phyloP scores from a whole-genome alignment of 2,329 filamentous ascomycete species.

The Immersiporthe knoxdaviesiana region DNA sequence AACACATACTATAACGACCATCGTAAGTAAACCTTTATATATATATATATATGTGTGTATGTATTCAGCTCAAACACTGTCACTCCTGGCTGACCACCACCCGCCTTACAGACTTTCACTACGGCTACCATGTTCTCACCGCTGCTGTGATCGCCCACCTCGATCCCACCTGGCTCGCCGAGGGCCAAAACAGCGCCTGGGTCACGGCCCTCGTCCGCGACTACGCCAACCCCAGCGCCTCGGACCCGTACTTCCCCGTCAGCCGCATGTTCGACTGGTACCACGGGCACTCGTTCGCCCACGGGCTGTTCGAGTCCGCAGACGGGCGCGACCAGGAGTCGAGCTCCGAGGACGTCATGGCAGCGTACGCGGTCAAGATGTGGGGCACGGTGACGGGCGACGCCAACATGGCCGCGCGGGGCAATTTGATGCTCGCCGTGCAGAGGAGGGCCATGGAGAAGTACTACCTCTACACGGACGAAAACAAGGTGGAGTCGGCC shows the following conservation, averaged over 20 bases:
- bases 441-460: constrained; percentile 72
- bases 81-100: neutral
- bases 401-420: constrained; percentile 75
- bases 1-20: constrained; percentile 84
- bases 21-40: too few relatives aligned
- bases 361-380: constrained; percentile 87
- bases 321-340: constrained; percentile 88
- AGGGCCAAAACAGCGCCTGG: constrained; percentile 70
- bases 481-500: constrained; percentile 71
- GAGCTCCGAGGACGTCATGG: constrained; percentile 87
- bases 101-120: constrained; percentile 62
- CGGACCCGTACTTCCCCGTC: constrained; percentile 78
- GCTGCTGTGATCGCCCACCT: constrained; percentile 82
- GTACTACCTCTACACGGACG: constrained; percentile 79
- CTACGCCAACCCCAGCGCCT: constrained; percentile 71
- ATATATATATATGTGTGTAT: too few relatives aligned
- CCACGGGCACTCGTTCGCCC: constrained; percentile 92
- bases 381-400: constrained; percentile 85
- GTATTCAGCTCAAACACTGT: too few relatives aligned
- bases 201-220: constrained; percentile 86
- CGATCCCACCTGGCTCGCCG: constrained; percentile 72
- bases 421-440: constrained; percentile 82
- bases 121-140: constrained; percentile 87
- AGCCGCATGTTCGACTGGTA: constrained; percentile 91
- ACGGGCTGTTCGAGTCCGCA: constrained; percentile 69